A percentile compares a stretch with the other conserved stretches of the same genome.
Evolutionary conservation across 2,329 filamentous ascomycete species (phyloP).

Genomic region (Aspergillus tanneri): DNA sequence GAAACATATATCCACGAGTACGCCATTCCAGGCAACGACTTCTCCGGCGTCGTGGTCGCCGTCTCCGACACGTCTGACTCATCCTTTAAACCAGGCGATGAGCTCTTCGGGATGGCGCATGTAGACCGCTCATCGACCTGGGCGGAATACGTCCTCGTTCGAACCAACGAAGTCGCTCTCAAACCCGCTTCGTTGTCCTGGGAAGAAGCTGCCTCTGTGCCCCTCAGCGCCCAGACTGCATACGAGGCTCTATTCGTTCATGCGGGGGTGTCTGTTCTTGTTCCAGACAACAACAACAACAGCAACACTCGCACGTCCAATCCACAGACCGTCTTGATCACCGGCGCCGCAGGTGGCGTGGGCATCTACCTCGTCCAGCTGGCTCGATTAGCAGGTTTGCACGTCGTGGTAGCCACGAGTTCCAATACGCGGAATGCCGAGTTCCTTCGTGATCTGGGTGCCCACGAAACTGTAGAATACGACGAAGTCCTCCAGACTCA

Average conservation of each 20-base stretch:
- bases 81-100: constrained; percentile 20
- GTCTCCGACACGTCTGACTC: constrained; percentile 4
- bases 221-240: constrained; percentile 28
- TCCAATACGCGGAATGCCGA: constrained; percentile 34
- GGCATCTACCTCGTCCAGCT: constrained; percentile 40
- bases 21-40: constrained; percentile 19
- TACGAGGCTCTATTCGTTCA: constrained; percentile 31
- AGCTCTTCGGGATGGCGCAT: constrained; percentile 27
- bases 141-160: constrained; percentile 27
- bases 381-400: constrained; percentile 28
- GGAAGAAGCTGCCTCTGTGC: constrained; percentile 26
- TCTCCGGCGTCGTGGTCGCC: constrained; percentile 17
- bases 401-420: constrained; percentile 34
- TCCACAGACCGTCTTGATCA: constrained; percentile 30
- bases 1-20: constrained; percentile 23
- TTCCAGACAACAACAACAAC: background rate
- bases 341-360: constrained; percentile 38
- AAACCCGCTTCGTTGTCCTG: constrained; percentile 24
- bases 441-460: constrained; percentile 36
- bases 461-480: constrained; percentile 41
- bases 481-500: constrained; percentile 7
- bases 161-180: constrained; percentile 19
- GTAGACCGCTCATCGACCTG: constrained; percentile 21
- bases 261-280: constrained; percentile 8
- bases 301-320: background rate